These are phyloP conservation scores for Metschnikowia kofuensis DNA, from an alignment of 805 yeast genomes.

Conservation along the genomic window DNA sequence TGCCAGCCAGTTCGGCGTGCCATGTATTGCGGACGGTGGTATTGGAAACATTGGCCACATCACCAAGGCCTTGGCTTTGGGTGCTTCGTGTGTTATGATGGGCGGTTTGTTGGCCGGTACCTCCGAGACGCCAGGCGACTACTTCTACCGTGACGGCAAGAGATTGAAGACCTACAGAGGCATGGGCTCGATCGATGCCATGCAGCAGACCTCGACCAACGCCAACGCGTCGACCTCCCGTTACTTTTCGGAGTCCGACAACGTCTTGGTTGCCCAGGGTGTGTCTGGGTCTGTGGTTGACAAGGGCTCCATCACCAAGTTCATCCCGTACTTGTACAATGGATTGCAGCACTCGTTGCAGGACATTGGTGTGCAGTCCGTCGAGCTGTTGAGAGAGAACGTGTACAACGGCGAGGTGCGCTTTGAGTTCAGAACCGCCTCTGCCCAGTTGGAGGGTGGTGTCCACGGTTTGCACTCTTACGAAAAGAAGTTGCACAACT, in stretches of 20 bases:
- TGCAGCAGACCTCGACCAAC: conserved; percentile 83
- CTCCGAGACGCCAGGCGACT: conserved; percentile 96
- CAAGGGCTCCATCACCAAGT: conserved; percentile 92
- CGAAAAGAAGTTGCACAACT: conserved; percentile 95
- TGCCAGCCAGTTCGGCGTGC: conserved; percentile 93
- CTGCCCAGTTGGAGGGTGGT: conserved; percentile 99
- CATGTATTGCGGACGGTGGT: conserved; percentile 99
- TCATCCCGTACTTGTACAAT: conserved; percentile 87
- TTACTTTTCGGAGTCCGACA: conserved; percentile 94
- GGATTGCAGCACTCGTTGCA: conserved; percentile 99
- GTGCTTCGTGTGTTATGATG: conserved; percentile 98
- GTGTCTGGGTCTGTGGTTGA: conserved; percentile 96
- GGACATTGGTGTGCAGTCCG: conserved; percentile 85
- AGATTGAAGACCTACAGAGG: conserved; percentile 97
- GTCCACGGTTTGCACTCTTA: conserved; percentile 93
- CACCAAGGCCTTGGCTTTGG: conserved; percentile 92
- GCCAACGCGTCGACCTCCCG: conserved; percentile 98
- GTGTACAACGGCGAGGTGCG: conserved; percentile 73
- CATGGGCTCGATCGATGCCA: conserved; percentile 99
- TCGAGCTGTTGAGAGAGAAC: conserved; percentile 57
- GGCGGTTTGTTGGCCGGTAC: conserved; percentile 99
- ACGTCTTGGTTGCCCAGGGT: conserved; percentile 98
- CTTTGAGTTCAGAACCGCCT: conserved; percentile 96
- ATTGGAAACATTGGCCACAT: conserved; percentile 98
- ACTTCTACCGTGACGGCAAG: conserved; percentile 96